phyloP scores from a whole-genome alignment of 2,329 filamentous ascomycete genomes.

The Geoglossum cookeanum region DNA sequence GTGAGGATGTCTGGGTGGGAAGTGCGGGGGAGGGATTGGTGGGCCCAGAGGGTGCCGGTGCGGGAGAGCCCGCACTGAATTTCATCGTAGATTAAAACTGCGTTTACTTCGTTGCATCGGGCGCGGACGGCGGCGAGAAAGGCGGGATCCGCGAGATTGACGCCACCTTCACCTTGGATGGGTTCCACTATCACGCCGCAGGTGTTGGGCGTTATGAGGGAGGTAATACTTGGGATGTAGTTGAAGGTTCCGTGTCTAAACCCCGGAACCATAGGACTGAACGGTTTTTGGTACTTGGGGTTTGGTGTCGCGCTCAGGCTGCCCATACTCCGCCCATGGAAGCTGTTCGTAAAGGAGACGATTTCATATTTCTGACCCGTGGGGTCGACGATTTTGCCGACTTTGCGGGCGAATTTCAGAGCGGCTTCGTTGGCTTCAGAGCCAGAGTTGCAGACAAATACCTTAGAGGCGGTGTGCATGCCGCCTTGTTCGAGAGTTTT shows the following conservation, averaged over 20 bases:
- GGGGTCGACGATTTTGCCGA: conserved; percentile 56
- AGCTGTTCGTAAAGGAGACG: conserved; percentile 78
- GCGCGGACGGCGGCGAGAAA: conserved; percentile 71
- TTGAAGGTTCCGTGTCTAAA: conserved; percentile 80
- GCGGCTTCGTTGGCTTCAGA: conserved; percentile 95
- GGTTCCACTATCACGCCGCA: conserved; percentile 94
- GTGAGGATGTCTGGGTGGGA: conserved; percentile 90
- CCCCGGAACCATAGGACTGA: conserved; percentile 86
- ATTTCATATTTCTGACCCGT: conserved; percentile 60
- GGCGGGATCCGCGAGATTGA: conserved; percentile 63
- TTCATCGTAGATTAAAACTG: conserved; percentile 85
- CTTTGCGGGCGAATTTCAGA: conserved; percentile 90
- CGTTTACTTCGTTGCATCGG: conserved; percentile 70
- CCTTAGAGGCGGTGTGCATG: conserved; percentile 62
- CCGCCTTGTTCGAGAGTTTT: conserved; percentile 60
- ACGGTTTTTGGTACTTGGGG: conserved; percentile 91
- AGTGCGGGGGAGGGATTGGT: conserved; percentile 25
- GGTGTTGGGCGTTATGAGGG: conserved; percentile 63
- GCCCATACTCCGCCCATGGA: conserved; percentile 95
- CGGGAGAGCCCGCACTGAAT: conserved; percentile 87
- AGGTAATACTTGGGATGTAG: conserved; percentile 50
- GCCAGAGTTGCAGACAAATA: conserved; percentile 92
- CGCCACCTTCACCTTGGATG: conserved; percentile 90
- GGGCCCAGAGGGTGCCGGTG: conserved; percentile 82
- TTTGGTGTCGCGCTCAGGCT: conserved; percentile 90